Evolutionary conservation across 352 stramenopile species (phyloP).

Genomic region (Pythium plurisporium): DNA sequence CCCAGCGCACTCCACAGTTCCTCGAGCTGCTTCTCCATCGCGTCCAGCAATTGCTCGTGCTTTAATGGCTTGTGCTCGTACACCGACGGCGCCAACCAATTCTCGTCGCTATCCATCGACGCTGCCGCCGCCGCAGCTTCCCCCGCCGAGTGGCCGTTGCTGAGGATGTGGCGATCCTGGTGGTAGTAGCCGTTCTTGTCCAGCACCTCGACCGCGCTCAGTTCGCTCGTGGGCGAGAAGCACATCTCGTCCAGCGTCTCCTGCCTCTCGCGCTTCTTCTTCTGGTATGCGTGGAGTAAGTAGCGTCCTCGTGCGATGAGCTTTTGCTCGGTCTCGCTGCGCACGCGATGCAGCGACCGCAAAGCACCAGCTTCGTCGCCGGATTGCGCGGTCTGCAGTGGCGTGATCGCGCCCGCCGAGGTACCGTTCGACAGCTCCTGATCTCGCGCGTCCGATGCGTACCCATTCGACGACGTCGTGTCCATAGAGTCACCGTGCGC

Average conservation of each 20-base stretch:
- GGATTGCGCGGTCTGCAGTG: background rate
- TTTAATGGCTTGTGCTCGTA: background rate
- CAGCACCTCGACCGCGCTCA: conserved; percentile 12
- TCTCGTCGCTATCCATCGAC: conserved; percentile 12
- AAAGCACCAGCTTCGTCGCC: background rate
- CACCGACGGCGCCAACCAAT: conserved; percentile 15
- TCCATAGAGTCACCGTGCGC: conserved; percentile 7
- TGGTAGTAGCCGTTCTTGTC: background rate
- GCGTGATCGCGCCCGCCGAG: conserved; percentile 1
- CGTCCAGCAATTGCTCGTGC: conserved; percentile 9
- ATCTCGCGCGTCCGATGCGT: conserved; percentile 6
- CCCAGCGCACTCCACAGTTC: conserved; percentile 23
- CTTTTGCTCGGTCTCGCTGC: conserved; percentile 23
- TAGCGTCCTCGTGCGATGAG: conserved; percentile 42
- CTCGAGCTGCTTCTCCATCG: conserved; percentile 36
- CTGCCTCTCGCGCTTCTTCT: conserved; percentile 31
- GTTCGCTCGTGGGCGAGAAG: conserved; percentile 9
- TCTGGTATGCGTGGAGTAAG: conserved; percentile 45
- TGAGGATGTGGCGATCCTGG: too few relatives aligned
- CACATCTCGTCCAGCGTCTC: conserved; percentile 15
- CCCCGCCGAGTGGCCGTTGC: background rate
- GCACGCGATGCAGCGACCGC: background rate
- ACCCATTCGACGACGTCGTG: conserved; percentile 4
- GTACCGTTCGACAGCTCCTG: conserved; percentile 19
- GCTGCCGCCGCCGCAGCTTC: background rate